phyloP scores from a whole-genome alignment of 164 flowering plant genomes.

The Berberis vulgaris region DNA sequence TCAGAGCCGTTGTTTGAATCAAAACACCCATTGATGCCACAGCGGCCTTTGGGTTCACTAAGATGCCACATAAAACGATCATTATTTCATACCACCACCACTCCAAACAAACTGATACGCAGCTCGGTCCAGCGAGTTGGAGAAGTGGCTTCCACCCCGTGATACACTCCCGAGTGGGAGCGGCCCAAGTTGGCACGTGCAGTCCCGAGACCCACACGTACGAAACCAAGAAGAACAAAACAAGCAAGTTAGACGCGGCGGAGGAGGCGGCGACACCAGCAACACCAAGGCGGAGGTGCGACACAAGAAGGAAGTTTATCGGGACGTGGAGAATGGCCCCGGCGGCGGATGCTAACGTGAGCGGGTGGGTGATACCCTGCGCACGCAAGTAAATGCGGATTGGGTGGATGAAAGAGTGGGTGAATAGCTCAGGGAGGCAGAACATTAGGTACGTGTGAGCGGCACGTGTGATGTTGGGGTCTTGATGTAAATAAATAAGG shows the following conservation, averaged over 20 bases:
- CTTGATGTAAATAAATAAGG: slow-evolving; percentile 41
- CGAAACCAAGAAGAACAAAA: slow-evolving; percentile 25
- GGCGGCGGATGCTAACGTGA: slow-evolving; percentile 58
- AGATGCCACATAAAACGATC: slow-evolving; percentile 73
- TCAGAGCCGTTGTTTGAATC: slow-evolving; percentile 79
- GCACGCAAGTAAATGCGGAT: slow-evolving; percentile 90
- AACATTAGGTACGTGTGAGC: slow-evolving; percentile 60
- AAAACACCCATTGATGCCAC: slow-evolving; percentile 91
- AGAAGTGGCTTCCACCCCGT: slow-evolving; percentile 70
- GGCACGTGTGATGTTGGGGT: slow-evolving; percentile 39
- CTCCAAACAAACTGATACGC: slow-evolving; percentile 84
- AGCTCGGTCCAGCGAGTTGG: slow-evolving; percentile 71
- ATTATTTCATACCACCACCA: slow-evolving; percentile 99
- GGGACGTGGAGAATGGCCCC: slow-evolving; percentile 59
- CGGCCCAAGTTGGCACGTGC: slow-evolving; percentile 45
- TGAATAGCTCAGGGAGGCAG: slow-evolving; percentile 71
- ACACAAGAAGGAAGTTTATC: slow-evolving; percentile 39
- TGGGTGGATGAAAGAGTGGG: slow-evolving; percentile 79
- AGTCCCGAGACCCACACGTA: slow-evolving; percentile 34
- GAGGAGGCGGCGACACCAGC: slow-evolving; percentile 72
- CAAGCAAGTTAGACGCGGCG: slow-evolving; percentile 43
- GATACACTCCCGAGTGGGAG: slow-evolving; percentile 51
- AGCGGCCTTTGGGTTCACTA: slow-evolving; percentile 54
- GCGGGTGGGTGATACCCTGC: slow-evolving; percentile 75
- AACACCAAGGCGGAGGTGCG: slow-evolving; percentile 42